phyloP scores from a whole-genome alignment of 768 basidiomycete species.

The Sistotremastrum suecicum region DNA sequence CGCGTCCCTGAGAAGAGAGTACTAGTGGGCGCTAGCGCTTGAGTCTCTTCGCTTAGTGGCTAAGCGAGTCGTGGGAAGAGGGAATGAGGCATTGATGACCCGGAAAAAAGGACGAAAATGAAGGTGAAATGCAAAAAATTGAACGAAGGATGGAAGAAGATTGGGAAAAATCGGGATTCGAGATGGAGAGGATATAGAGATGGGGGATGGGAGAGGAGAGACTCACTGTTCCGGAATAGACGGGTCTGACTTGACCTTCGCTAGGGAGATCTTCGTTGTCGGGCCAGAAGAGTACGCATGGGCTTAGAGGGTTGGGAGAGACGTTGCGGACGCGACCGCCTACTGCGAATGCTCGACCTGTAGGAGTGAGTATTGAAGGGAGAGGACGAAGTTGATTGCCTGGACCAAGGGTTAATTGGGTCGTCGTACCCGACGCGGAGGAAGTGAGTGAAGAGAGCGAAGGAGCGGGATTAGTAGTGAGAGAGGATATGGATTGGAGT shows the following conservation, averaged over 20 bases:
- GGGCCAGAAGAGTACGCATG: constrained; percentile 84
- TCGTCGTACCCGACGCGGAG: constrained; percentile 6
- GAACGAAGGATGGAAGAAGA: too few relatives aligned
- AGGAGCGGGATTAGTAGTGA: constrained; percentile 4
- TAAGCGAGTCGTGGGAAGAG: too few relatives aligned
- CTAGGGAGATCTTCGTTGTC: constrained; percentile 79
- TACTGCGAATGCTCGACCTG: constrained; percentile 59
- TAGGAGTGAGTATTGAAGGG: constrained; percentile 57
- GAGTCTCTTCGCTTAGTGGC: too few relatives aligned
- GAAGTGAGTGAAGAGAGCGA: constrained; percentile 1
- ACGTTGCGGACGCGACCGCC: constrained; percentile 75
- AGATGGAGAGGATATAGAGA: too few relatives aligned
- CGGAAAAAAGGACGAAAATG: too few relatives aligned
- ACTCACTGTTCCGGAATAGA: background rate
- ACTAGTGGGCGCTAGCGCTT: too few relatives aligned
- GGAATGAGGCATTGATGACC: too few relatives aligned
- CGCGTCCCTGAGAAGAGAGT: too few relatives aligned
- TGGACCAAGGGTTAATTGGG: background rate
- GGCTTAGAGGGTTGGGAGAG: constrained; percentile 52
- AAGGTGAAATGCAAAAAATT: too few relatives aligned
- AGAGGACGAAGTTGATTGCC: constrained; percentile 9
- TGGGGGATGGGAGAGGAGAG: too few relatives aligned
- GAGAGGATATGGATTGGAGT: constrained; percentile 5
- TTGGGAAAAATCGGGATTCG: too few relatives aligned
- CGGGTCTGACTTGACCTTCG: constrained; percentile 48